Percentiles rank a stretch among this genome's conserved stretches.
Conservation (phyloP, 768 basidiomycete genomes). For the Termitomyces sp. region DNA sequence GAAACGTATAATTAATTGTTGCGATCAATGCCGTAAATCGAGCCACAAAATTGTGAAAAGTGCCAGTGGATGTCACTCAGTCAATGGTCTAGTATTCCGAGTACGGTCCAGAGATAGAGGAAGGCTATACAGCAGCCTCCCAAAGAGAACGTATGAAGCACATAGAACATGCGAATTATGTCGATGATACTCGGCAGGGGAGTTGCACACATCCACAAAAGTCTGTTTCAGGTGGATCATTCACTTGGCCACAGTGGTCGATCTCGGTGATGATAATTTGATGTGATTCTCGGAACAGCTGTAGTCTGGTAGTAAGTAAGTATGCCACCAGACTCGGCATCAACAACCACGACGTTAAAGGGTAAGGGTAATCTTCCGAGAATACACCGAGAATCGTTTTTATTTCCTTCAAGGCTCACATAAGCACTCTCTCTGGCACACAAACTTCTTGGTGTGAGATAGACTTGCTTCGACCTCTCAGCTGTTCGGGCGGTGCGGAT, state of each 20-base stretch:
- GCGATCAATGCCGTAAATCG: neutral
- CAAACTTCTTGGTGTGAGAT: too few species aligned
- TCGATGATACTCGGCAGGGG: neutral
- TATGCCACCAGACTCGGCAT: too few species aligned
- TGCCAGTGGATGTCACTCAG: too few species aligned
- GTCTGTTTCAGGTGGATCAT: neutral
- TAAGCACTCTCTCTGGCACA: too few species aligned
- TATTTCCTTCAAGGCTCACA: too few species aligned
- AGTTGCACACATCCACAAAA: neutral
- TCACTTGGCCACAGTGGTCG: neutral
- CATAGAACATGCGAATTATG: too few species aligned
- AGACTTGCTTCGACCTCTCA: too few species aligned
- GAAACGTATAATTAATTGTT: neutral
- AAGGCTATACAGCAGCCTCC: neutral
- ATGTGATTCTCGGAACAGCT: neutral
- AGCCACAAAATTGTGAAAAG: neutral
- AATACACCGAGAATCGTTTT: too few species aligned
- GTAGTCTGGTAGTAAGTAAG: neutral
- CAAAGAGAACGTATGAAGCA: neutral
- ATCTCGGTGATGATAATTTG: neutral
- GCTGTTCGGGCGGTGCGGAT: too few species aligned
- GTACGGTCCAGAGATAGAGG: neutral
- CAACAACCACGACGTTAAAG: too few species aligned
- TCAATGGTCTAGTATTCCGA: too few species aligned
- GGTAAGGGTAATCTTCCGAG: too few species aligned